Conservation (phyloP, 2,329 filamentous ascomycete species). For the Alternaria alternata region DNA sequence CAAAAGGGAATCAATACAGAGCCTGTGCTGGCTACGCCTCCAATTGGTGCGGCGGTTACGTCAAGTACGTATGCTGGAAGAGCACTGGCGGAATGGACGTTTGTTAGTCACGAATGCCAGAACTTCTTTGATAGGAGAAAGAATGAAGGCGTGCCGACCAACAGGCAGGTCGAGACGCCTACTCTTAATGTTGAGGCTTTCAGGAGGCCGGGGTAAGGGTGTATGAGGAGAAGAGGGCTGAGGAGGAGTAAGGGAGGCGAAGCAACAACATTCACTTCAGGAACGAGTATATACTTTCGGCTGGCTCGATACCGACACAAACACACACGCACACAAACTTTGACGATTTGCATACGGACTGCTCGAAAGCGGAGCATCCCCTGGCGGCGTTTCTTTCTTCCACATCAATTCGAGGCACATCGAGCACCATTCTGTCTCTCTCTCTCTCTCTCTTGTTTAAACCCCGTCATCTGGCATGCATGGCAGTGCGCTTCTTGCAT, state of each 20-base stretch:
- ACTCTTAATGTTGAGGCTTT: conserved; percentile 70
- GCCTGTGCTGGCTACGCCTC: conserved; percentile 40
- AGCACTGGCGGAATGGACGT: conserved; percentile 79
- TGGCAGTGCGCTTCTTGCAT: conserved; percentile 41
- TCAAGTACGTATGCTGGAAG: conserved; percentile 71
- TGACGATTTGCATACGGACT: conserved; percentile 31
- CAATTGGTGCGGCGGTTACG: conserved; percentile 47
- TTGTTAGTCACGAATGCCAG: conserved; percentile 80
- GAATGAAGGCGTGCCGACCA: conserved; percentile 73
- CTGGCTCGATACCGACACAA: conserved; percentile 29
- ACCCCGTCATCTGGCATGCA: conserved; percentile 25
- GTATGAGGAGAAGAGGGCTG: neutral
- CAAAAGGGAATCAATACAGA: conserved; percentile 42
- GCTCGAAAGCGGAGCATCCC: conserved; percentile 9
- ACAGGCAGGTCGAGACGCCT: conserved; percentile 75
- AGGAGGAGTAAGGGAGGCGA: neutral
- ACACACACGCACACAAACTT: neutral
- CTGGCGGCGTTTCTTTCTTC: conserved; percentile 18
- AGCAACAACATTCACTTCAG: neutral
- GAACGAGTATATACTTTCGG: conserved; percentile 21
- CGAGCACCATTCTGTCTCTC: neutral
- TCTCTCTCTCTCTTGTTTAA: conserved; percentile 18
- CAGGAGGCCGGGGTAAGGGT: conserved; percentile 53
- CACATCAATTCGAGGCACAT: conserved; percentile 3
- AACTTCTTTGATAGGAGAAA: conserved; percentile 80